These are phyloP conservation scores for Curvularia eragrostidis DNA, from an alignment of 2,329 filamentous ascomycete species.

Conservation along the genomic window DNA sequence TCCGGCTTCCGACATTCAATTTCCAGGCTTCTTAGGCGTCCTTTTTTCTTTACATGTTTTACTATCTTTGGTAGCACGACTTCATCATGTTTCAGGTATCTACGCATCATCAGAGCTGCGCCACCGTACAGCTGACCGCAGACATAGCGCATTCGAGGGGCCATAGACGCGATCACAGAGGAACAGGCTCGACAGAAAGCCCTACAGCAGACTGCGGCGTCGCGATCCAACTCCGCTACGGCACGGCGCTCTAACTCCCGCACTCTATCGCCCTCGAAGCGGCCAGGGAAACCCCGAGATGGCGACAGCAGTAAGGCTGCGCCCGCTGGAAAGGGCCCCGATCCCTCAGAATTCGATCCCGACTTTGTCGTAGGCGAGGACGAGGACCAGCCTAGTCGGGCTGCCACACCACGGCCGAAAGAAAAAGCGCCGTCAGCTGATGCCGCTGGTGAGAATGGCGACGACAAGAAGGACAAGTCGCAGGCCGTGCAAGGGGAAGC, in stretches of 20 bases:
- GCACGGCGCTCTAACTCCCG: slow-evolving; percentile 56
- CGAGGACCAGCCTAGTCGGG: slow-evolving; percentile 69
- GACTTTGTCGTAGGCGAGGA: slow-evolving; percentile 88
- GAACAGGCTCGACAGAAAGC: slow-evolving; percentile 82
- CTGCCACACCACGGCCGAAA: slow-evolving; percentile 64
- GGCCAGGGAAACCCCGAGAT: slow-evolving; percentile 40
- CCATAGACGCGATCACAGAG: slow-evolving; percentile 88
- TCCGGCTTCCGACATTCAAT: slow-evolving; percentile 3
- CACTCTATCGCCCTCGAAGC: slow-evolving; percentile 48
- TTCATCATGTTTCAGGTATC: slow-evolving; percentile 47
- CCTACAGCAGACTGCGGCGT: slow-evolving; percentile 50
- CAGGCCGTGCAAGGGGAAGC: slow-evolving; percentile 27
- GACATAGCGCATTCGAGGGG: slow-evolving; percentile 76
- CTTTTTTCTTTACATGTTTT: slow-evolving; percentile 14
- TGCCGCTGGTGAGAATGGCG: slow-evolving; percentile 29
- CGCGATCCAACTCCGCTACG: slow-evolving; percentile 54
- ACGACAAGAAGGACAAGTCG: slow-evolving; percentile 45
- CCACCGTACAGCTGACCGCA: slow-evolving; percentile 29
- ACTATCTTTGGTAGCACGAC: slow-evolving; percentile 20
- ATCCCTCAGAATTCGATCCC: slow-evolving; percentile 86
- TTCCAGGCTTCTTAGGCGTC: slow-evolving; percentile 4
- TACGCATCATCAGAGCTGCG: slow-evolving; percentile 8
- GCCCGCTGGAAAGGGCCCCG: slow-evolving; percentile 66
- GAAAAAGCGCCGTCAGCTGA: slow-evolving; percentile 46
- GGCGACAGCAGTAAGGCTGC: slow-evolving; percentile 45